phyloP scores from a whole-genome alignment of 1,139 yeast species.

The Geotrichum reessii region DNA sequence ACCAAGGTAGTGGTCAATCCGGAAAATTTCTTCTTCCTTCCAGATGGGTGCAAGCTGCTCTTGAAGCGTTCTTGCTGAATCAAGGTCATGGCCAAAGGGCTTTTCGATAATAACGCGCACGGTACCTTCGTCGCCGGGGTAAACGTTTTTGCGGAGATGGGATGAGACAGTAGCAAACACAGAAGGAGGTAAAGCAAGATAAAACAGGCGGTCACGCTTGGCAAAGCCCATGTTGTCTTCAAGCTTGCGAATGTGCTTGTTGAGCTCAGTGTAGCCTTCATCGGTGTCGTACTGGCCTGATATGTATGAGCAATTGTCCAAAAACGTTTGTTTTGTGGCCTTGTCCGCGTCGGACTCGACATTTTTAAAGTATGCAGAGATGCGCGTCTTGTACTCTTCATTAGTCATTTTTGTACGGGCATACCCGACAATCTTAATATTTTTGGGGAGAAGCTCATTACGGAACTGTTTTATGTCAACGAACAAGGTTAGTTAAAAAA shows the following conservation, averaged over 20 bases:
- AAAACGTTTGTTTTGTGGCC: conserved; percentile 51
- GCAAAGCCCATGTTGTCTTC: conserved; percentile 43
- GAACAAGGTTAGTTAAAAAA: neutral
- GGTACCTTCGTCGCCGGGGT: conserved; percentile 56
- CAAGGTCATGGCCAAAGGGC: conserved; percentile 93
- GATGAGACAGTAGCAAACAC: conserved; percentile 76
- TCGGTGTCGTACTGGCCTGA: conserved; percentile 75
- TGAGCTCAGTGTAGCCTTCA: conserved; percentile 62
- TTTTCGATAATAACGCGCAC: conserved; percentile 89
- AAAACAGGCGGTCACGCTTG: conserved; percentile 61
- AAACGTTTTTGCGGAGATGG: conserved; percentile 62
- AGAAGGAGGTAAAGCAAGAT: conserved; percentile 92
- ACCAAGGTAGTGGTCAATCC: conserved; percentile 96
- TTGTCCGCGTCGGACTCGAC: conserved; percentile 39
- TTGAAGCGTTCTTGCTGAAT: conserved; percentile 72
- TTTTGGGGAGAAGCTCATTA: conserved; percentile 69
- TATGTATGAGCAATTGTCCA: conserved; percentile 58
- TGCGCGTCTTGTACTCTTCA: conserved; percentile 62
- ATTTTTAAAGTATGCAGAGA: conserved; percentile 61
- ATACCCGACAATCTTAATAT: conserved; percentile 77
- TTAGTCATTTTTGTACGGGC: conserved; percentile 74
- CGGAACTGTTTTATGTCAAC: too few species aligned
- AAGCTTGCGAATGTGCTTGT: conserved; percentile 49
- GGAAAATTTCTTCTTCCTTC: conserved; percentile 82
- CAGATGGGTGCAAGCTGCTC: conserved; percentile 73